Conservation (phyloP, 169 alveolate species). For the Plasmodium yoelii region DNA sequence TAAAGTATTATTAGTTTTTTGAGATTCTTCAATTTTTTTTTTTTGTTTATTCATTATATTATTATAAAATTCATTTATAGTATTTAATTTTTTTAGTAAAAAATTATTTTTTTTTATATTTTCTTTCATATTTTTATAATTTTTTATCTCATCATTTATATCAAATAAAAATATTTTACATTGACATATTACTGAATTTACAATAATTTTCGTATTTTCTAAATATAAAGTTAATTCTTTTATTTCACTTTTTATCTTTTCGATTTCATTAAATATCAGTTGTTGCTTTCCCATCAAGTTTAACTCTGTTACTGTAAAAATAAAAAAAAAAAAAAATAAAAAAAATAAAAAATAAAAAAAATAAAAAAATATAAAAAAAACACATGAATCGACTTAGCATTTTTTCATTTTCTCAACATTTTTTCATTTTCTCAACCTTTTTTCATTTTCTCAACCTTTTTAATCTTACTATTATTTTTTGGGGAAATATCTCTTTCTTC, state of each 20-base stretch:
- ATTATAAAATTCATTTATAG: slow-evolving; percentile 24
- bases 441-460: too few relatives aligned
- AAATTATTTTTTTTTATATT: slow-evolving; percentile 44
- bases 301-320: neutral
- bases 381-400: too few relatives aligned
- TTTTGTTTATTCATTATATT: slow-evolving; percentile 27
- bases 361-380: too few relatives aligned
- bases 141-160: slow-evolving; percentile 50
- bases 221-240: slow-evolving; percentile 41
- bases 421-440: neutral
- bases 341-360: too few relatives aligned
- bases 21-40: slow-evolving; percentile 26
- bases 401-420: too few relatives aligned
- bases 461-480: neutral
- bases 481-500: neutral
- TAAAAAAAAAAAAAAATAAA: too few relatives aligned
- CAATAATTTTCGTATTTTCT: slow-evolving; percentile 42
- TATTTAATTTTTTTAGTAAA: slow-evolving; percentile 21
- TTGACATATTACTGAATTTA: slow-evolving; percentile 41
- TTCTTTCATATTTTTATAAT: slow-evolving; percentile 26
- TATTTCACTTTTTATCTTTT: slow-evolving; percentile 50
- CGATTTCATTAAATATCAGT: slow-evolving; percentile 33
- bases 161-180: slow-evolving; percentile 65
- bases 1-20: slow-evolving; percentile 37
- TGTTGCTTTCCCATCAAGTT: slow-evolving; percentile 57